These are phyloP conservation scores for Xeromyces bisporus DNA, from an alignment of 495 filamentous ascomycete genomes.

Conservation along the genomic window DNA sequence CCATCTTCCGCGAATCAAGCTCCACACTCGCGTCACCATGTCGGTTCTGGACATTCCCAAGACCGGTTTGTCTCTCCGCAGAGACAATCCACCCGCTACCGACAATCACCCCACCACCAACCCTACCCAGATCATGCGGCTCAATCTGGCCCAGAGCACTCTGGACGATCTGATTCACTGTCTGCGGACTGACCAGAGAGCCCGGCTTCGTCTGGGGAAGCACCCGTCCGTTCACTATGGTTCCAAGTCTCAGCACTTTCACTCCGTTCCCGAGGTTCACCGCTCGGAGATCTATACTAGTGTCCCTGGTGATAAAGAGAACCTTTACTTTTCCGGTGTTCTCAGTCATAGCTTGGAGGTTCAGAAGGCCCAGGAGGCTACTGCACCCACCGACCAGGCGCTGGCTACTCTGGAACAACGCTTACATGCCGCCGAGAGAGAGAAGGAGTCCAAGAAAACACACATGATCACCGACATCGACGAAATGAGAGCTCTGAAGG, in stretches of 20 bases:
- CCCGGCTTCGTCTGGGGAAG: slow-evolving; percentile 30
- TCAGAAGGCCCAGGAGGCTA: slow-evolving; percentile 36
- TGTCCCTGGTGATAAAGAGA: slow-evolving; percentile 20
- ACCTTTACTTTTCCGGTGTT: slow-evolving; percentile 35
- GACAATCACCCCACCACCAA: slow-evolving; percentile 14
- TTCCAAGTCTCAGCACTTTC: slow-evolving; percentile 33
- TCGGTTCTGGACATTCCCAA: slow-evolving; percentile 28
- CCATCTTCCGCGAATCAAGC: too few species aligned
- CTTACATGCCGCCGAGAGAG: slow-evolving; percentile 29
- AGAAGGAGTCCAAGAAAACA: slow-evolving; percentile 37
- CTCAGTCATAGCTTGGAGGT: slow-evolving; percentile 40
- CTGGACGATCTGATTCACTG: slow-evolving; percentile 56
- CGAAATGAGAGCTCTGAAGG: slow-evolving; percentile 20
- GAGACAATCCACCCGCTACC: slow-evolving; percentile 17
- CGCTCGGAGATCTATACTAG: slow-evolving; percentile 36
- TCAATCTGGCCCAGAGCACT: slow-evolving; percentile 45
- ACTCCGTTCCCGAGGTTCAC: slow-evolving; percentile 28
- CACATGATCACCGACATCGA: slow-evolving; percentile 23
- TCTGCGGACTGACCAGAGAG: slow-evolving; percentile 44
- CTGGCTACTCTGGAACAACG: slow-evolving; percentile 40
- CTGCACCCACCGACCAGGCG: slow-evolving; percentile 33
- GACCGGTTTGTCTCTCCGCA: slow-evolving; percentile 30
- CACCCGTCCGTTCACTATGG: slow-evolving; percentile 35
- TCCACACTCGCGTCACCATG: slow-evolving; percentile 22
- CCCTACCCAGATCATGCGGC: slow-evolving; percentile 39